Percentiles rank a stretch among this genome's conserved stretches.
Conservation (phyloP, 192 early-diverging fungal genomes). For the Dissophora ornata region DNA sequence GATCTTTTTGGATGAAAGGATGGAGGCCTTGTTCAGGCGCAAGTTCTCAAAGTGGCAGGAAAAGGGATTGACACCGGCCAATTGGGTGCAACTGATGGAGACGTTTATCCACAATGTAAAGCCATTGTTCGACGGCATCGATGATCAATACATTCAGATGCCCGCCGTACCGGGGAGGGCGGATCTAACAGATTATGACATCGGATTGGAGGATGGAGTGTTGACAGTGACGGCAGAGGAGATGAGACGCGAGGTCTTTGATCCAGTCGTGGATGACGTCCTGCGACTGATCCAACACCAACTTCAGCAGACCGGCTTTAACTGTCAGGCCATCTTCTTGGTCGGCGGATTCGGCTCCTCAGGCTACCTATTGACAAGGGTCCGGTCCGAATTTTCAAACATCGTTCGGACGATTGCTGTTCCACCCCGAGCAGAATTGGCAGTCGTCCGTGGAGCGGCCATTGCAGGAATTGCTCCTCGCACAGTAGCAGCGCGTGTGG, state of each 20-base stretch:
- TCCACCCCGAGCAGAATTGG: conserved; percentile 62
- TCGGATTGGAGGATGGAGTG: conserved; percentile 57
- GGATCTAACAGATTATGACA: conserved; percentile 37
- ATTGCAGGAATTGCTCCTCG: conserved; percentile 60
- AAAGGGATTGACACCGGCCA: conserved; percentile 22
- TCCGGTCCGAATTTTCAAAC: conserved; percentile 55
- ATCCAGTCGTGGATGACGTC: conserved; percentile 64
- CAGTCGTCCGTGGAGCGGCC: conserved; percentile 63
- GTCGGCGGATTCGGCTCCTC: conserved; percentile 68
- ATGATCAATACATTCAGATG: conserved; percentile 51
- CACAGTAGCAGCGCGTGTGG: conserved; percentile 56
- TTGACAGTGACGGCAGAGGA: conserved; percentile 58
- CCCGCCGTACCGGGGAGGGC: conserved; percentile 54
- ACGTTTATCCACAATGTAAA: conserved; percentile 64
- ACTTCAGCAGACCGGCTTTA: conserved; percentile 40
- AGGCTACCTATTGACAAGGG: conserved; percentile 57
- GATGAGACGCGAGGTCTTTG: conserved; percentile 63
- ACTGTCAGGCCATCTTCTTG: conserved; percentile 60
- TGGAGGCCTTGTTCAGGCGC: conserved; percentile 50
- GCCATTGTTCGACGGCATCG: conserved; percentile 57
- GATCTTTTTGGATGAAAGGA: conserved; percentile 58
- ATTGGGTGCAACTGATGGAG: conserved; percentile 53
- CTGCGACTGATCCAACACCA: conserved; percentile 62
- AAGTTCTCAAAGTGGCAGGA: conserved; percentile 54
- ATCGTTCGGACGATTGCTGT: conserved; percentile 56